phyloP scores from a whole-genome alignment of 495 filamentous ascomycete species.

The Talaromyces borbonicus region DNA sequence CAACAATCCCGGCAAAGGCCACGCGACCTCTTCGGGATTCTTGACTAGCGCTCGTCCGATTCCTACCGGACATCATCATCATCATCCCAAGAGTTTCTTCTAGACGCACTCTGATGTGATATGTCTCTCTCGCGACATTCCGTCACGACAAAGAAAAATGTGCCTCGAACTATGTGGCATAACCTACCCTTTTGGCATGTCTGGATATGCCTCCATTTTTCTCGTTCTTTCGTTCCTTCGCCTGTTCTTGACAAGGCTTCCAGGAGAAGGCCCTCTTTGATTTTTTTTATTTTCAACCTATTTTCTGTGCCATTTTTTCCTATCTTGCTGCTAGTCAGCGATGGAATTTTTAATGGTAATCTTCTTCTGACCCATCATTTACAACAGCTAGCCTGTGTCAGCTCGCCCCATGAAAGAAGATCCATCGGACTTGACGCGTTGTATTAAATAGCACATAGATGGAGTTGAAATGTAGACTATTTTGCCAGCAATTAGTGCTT shows the following conservation, averaged over 20 bases:
- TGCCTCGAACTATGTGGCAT: no score
- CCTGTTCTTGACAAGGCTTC: neutral
- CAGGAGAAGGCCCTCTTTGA: slow-evolving; percentile 1
- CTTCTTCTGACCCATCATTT: neutral
- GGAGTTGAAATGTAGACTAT: neutral
- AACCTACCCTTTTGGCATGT: no score
- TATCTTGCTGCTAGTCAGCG: neutral
- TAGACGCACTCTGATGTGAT: slow-evolving; percentile 1
- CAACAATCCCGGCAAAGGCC: slow-evolving; percentile 16
- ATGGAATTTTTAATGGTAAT: neutral
- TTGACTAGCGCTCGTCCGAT: slow-evolving; percentile 16
- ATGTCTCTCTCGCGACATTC: neutral
- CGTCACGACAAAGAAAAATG: no score
- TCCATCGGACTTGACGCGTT: neutral
- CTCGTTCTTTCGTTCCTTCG: slow-evolving; percentile 4
- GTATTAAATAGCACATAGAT: slow-evolving; percentile 5
- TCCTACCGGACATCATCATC: slow-evolving; percentile 12
- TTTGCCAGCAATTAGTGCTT: neutral
- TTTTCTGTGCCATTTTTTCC: neutral
- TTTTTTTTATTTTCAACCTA: neutral
- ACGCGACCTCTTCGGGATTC: slow-evolving; percentile 29
- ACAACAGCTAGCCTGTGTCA: slow-evolving; percentile 3
- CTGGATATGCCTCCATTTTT: no score
- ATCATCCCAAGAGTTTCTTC: neutral
- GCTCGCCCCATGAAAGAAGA: neutral